Evolutionary conservation across 192 early-diverging fungal genomes (phyloP), one percentile per base, ranked within the genome.

Genomic region (Podila epicladia): DNA sequence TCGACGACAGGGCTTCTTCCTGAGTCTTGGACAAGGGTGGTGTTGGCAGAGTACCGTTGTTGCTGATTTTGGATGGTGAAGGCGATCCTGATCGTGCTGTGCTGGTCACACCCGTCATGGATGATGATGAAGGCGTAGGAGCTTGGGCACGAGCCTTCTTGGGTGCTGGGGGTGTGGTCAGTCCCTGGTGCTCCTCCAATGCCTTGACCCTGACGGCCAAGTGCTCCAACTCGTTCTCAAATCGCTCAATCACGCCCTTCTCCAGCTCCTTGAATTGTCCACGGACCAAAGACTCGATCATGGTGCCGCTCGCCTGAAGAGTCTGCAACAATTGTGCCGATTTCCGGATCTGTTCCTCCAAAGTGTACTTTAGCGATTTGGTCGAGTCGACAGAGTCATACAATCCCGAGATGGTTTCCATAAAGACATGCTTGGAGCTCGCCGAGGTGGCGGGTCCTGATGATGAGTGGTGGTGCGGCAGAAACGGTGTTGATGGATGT

Each of bases 231-330:
- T 75, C 71, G 71, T 74, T 58, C 61, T 87, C 82, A 83, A 85
- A 80, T 80, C 69, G 69, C 45, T 83, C 82, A 84, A 87, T 59
- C 65, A 91, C 58, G 28, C 84, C 75, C 85, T 91, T 83, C 71
- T 95, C 91, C 85, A 93, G 89, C 69, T 94, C 93, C 51, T 93
- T 82, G 65, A 95, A 89, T 65, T 93, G 93, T 6, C 84, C 82
- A 29, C 90, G 82, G 22, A 95, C 92, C 49, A 95, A 86, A n/a
- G 88, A 88, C 74, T 95, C 94, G 50, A 95, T 92, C 90, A 93
- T 93, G 22, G 88, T 87, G 5, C 90, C 90, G 11, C 84, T 85
- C 9, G 90, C 79, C 72, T 94, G 93, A 24, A 95, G 83, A 4
- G 93, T 93, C 64, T 94, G 92, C 24, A 95, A 84, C 33, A 95